These are phyloP conservation scores for Echinosophora koreensis DNA, from an alignment of 306 rosid genomes.

Conservation along the genomic window DNA sequence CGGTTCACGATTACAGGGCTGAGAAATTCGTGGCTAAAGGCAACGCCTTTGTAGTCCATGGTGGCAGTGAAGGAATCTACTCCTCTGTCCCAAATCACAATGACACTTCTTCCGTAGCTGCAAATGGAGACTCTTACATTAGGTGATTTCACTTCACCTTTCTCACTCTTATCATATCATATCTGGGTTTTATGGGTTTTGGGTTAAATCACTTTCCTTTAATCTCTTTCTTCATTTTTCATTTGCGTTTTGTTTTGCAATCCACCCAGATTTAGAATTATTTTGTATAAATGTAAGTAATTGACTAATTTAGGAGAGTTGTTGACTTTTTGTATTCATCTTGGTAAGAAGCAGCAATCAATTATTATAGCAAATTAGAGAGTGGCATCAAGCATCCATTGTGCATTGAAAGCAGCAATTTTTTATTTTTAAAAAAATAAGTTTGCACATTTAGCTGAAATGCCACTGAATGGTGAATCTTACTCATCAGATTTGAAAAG, in stretches of 20 bases:
- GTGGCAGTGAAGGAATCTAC: constrained; percentile 98
- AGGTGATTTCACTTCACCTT: constrained; percentile 56
- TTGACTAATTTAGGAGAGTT: background rate
- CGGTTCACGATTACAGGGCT: constrained; percentile 74
- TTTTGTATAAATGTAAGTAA: background rate
- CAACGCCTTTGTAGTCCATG: constrained; percentile 90
- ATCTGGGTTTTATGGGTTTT: constrained; percentile 13
- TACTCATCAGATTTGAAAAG: constrained; percentile 34
- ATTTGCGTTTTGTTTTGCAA: constrained; percentile 10
- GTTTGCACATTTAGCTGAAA: too few species aligned
- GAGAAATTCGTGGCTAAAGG: constrained; percentile 77
- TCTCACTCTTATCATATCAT: background rate
- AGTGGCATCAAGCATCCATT: background rate
- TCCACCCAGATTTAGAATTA: constrained; percentile 19
- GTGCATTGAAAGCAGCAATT: background rate
- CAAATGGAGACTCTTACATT: constrained; percentile 70
- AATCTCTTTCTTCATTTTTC: background rate
- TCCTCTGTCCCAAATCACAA: constrained; percentile 56
- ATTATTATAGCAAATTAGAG: background rate
- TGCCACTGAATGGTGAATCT: background rate
- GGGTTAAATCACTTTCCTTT: constrained; percentile 11
- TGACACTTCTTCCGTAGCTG: constrained; percentile 47
- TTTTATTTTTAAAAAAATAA: too few species aligned
- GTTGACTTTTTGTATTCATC: constrained; percentile 7
- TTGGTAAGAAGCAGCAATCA: background rate